phyloP scores from a whole-genome alignment of 352 stramenopile species.

The Pythium pyrilobum region DNA sequence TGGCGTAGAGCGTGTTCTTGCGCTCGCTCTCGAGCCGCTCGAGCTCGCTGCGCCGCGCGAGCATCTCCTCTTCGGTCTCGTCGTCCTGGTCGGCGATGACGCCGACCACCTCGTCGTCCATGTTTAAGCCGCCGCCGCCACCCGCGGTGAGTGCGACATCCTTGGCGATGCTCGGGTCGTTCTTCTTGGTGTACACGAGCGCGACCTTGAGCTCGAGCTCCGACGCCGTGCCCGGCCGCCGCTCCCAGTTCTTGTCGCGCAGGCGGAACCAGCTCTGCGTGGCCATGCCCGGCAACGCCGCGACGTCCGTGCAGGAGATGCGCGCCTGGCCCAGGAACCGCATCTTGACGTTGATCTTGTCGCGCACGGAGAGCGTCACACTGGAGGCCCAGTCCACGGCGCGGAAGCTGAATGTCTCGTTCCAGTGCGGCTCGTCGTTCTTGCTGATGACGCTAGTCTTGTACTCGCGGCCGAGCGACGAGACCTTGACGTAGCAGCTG shows the following conservation, averaged over 20 bases:
- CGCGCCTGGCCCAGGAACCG: conserved; percentile 58
- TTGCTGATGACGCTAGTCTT: conserved; percentile 70
- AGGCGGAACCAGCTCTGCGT: conserved; percentile 58
- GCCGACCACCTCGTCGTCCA: conserved; percentile 23
- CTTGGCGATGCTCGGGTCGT: conserved; percentile 34
- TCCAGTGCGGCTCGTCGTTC: conserved; percentile 61
- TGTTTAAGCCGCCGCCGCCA: not conserved
- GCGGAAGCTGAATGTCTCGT: conserved; percentile 74
- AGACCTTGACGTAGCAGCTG: conserved; percentile 72
- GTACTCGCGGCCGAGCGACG: conserved; percentile 51
- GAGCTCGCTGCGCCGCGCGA: conserved; percentile 29
- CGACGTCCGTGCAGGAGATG: conserved; percentile 50
- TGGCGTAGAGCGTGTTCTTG: conserved; percentile 36
- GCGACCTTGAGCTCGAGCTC: conserved; percentile 66
- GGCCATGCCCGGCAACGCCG: conserved; percentile 47
- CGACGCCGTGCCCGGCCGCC: conserved; percentile 20
- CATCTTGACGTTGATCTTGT: conserved; percentile 73
- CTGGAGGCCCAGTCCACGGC: conserved; percentile 58
- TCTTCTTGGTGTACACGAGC: conserved; percentile 56
- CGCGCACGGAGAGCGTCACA: conserved; percentile 59
- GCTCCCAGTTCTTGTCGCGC: conserved; percentile 40
- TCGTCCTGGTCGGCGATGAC: conserved; percentile 65
- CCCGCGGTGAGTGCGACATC: conserved; percentile 9
- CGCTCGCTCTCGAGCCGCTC: conserved; percentile 53
- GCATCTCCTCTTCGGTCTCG: conserved; percentile 62